Conservation (phyloP, 1,139 yeast species). For the Debaryomyces fabryi region DNA sequence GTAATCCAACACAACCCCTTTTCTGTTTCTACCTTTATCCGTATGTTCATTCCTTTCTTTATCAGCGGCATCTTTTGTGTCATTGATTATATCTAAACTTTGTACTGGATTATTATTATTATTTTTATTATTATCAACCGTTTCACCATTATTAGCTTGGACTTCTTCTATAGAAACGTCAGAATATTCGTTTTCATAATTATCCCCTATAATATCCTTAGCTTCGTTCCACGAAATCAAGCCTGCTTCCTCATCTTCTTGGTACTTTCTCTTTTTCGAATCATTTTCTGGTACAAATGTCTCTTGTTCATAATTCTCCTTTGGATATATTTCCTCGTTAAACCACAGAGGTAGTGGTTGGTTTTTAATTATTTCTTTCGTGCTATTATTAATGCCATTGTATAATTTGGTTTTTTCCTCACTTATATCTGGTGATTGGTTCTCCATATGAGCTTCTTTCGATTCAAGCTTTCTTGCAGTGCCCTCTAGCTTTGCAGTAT, state of each 20-base stretch:
- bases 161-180: constrained; percentile 8
- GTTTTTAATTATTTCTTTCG: not conserved
- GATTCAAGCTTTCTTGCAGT: not conserved
- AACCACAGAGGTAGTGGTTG: constrained; percentile 25
- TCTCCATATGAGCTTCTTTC: not conserved
- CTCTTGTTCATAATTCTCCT: constrained; percentile 9
- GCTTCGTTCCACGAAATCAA: constrained; percentile 54
- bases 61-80: not conserved
- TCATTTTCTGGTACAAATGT: not conserved
- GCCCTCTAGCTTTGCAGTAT: not conserved
- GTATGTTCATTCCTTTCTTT: not conserved
- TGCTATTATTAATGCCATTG: not conserved
- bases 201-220: constrained; percentile 26
- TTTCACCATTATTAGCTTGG: constrained; percentile 10
- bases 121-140: constrained; percentile 15
- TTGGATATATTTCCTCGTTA: constrained; percentile 10
- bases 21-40: constrained; percentile 3
- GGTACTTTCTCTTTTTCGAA: constrained; percentile 14
- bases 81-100: not conserved
- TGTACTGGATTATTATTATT: constrained; percentile 11
- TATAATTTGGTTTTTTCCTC: not conserved
- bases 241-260: constrained; percentile 53
- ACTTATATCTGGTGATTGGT: not conserved
- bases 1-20: constrained; percentile 47
- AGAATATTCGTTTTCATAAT: constrained; percentile 11